phyloP scores from a whole-genome alignment of 2,329 filamentous ascomycete genomes.

The Akanthomyces lecanii region DNA sequence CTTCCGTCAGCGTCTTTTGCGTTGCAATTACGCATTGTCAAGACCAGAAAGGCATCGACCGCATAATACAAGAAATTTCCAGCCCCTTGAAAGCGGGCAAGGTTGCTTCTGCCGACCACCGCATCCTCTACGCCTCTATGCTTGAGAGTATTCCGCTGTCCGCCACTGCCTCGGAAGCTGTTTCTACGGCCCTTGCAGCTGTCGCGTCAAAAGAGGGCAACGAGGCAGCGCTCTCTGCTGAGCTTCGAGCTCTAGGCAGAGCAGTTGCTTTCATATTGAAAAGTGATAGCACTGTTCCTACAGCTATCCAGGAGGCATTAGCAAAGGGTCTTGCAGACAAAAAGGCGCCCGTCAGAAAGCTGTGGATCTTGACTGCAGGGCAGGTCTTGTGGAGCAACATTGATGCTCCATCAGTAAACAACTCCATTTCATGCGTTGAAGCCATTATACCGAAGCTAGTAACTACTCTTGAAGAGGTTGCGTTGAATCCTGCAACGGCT shows the following conservation, averaged over 20 bases:
- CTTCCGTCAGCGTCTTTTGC: conserved; percentile 70
- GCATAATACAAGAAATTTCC: conserved; percentile 73
- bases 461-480: conserved; percentile 72
- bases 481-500: conserved; percentile 71
- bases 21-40: conserved; percentile 60
- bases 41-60: conserved; percentile 55
- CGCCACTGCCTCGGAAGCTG: conserved; percentile 58
- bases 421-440: conserved; percentile 49
- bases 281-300: conserved; percentile 58
- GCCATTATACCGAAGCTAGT: conserved; percentile 52
- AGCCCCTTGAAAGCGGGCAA: conserved; percentile 79
- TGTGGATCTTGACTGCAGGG: conserved; percentile 75
- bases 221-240: conserved; percentile 72
- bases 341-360: conserved; percentile 67
- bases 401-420: conserved; percentile 43
- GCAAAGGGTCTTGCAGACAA: conserved; percentile 84
- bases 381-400: conserved; percentile 59
- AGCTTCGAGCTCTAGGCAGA: conserved; percentile 66
- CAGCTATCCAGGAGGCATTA: conserved; percentile 64
- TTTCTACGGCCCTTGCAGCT: conserved; percentile 61
- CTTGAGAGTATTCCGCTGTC: conserved; percentile 62
- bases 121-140: conserved; percentile 77
- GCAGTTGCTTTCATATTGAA: conserved; percentile 60
- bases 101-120: conserved; percentile 78
- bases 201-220: conserved; percentile 82